Percentiles rank a stretch among this genome's conserved stretches.
Conservation (phyloP, 306 rosid species). For the Trifolium repens region DNA sequence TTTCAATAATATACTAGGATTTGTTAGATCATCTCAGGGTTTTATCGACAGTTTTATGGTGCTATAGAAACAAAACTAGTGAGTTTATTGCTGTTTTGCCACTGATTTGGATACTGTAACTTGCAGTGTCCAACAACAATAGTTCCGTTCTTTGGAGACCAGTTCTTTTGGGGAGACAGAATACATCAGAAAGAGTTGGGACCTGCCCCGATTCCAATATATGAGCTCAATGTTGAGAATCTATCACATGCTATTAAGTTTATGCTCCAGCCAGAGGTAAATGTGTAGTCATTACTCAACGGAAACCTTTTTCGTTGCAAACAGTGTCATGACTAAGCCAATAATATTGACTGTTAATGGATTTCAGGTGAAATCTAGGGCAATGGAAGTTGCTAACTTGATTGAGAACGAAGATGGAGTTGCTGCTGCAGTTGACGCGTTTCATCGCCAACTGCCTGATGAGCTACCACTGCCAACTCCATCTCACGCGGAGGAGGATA, state of each 20-base stretch:
- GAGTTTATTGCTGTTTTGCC: neutral
- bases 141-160: conserved; percentile 98
- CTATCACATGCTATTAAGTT: conserved; percentile 77
- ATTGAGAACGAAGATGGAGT: conserved; percentile 94
- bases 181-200: conserved; percentile 78
- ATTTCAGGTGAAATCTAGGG: conserved; percentile 75
- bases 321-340: neutral
- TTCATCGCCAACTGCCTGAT: conserved; percentile 80
- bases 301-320: neutral
- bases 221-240: conserved; percentile 63
- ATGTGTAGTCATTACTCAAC: neutral
- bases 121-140: conserved; percentile 92
- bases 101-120: conserved; percentile 40
- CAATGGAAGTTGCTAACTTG: conserved; percentile 72
- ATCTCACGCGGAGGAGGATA: conserved; percentile 55
- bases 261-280: conserved; percentile 96
- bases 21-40: too few species aligned
- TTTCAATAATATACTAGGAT: neutral
- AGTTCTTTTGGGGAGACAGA: conserved; percentile 97
- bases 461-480: conserved; percentile 73
- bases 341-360: conserved; percentile 28
- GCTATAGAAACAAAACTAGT: neutral
- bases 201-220: conserved; percentile 81
- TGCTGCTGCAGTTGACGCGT: conserved; percentile 87
- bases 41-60: neutral